These are phyloP conservation scores for Wickerhamomyces alni DNA, from an alignment of 805 yeast species.

Conservation along the genomic window DNA sequence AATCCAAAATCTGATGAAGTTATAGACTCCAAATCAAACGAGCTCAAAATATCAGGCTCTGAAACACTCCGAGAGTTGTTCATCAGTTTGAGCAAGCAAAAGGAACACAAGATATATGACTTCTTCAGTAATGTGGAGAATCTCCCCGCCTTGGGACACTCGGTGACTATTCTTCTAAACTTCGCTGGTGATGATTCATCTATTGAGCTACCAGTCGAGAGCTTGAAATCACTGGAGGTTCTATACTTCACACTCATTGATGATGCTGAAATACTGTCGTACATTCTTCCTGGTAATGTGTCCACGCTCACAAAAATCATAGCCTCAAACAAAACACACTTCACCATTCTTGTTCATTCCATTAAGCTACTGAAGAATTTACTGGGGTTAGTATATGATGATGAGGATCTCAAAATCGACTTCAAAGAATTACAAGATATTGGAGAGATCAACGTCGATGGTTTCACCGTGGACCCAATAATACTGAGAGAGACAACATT, in stretches of 20 bases:
- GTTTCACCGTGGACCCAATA: slow-evolving; percentile 13
- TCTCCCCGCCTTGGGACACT: slow-evolving; percentile 42
- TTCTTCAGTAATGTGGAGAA: slow-evolving; percentile 27
- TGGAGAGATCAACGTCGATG: slow-evolving; percentile 9
- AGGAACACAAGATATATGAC: slow-evolving; percentile 14
- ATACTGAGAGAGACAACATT: slow-evolving; percentile 13
- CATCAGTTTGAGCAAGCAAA: slow-evolving; percentile 22
- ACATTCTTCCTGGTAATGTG: slow-evolving; percentile 46
- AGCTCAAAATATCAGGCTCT: slow-evolving; percentile 32
- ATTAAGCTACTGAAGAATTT: slow-evolving; percentile 27
- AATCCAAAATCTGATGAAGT: slow-evolving; percentile 24
- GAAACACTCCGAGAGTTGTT: slow-evolving; percentile 25
- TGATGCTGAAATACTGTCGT: slow-evolving; percentile 44
- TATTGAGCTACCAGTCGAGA: slow-evolving; percentile 24
- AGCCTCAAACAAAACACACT: slow-evolving; percentile 27
- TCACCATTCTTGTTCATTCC: slow-evolving; percentile 27
- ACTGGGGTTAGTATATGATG: slow-evolving; percentile 34
- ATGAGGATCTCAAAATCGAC: slow-evolving; percentile 28
- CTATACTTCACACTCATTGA: slow-evolving; percentile 29
- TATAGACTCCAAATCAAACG: slow-evolving; percentile 26
- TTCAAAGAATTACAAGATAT: slow-evolving; percentile 16
- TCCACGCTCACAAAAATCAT: slow-evolving; percentile 38
- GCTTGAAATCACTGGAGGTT: slow-evolving; percentile 28
- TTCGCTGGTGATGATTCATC: slow-evolving; percentile 24
- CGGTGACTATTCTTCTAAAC: slow-evolving; percentile 37